phyloP scores from a whole-genome alignment of 2,329 filamentous ascomycete genomes.

The Exophiala sideris region DNA sequence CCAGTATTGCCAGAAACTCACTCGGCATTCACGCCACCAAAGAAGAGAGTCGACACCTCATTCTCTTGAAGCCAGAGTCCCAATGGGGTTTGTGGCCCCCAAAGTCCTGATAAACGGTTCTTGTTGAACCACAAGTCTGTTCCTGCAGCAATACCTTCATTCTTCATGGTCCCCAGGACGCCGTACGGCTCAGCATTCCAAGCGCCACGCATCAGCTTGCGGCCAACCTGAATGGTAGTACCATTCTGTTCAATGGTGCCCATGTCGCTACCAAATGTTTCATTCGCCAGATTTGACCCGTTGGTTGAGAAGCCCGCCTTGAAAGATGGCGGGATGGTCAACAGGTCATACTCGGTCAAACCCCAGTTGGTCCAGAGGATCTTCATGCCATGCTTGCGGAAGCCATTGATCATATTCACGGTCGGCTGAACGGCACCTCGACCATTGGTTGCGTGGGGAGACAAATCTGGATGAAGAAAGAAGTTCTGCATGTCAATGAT shows the following conservation, averaged over 20 bases:
- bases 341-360: conserved; percentile 49
- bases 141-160: conserved; percentile 35
- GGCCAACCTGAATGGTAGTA: conserved; percentile 27
- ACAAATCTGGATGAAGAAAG: conserved; percentile 45
- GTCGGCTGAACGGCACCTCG: conserved; percentile 39
- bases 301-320: conserved; percentile 46
- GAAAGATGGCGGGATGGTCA: conserved; percentile 49
- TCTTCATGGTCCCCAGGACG: conserved; percentile 47
- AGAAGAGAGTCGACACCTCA: conserved; percentile 50
- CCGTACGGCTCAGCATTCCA: conserved; percentile 51
- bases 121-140: conserved; percentile 53
- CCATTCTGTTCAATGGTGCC: conserved; percentile 2
- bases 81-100: conserved; percentile 45
- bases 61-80: conserved; percentile 40
- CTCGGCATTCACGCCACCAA: conserved; percentile 60
- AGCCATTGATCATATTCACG: conserved; percentile 41
- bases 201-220: conserved; percentile 47
- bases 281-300: conserved; percentile 23
- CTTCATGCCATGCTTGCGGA: conserved; percentile 47
- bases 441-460: conserved; percentile 41
- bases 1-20: too few species aligned
- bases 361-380: conserved; percentile 58
- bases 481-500: conserved; percentile 54
- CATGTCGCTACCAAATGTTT: conserved; percentile 1
- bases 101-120: conserved; percentile 57